A percentile compares a stretch with the other conserved stretches of the same genome.
Conservation (phyloP, 1,284 basidiomycete genomes). For the Cryptococcus jaspeensis region DNA sequence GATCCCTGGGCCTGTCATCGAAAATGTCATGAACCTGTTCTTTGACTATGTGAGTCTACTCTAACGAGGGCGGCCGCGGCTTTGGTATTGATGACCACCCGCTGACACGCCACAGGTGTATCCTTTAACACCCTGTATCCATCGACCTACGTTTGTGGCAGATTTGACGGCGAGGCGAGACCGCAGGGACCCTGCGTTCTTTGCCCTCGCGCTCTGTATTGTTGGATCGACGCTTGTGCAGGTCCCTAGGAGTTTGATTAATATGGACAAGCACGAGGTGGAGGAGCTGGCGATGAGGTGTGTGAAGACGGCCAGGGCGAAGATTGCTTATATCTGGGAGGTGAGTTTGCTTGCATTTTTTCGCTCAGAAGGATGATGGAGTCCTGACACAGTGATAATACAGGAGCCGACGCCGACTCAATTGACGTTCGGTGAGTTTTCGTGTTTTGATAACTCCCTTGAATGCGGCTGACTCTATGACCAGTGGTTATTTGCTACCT, state of each 20-base stretch:
- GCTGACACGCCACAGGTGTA: constrained; percentile 7
- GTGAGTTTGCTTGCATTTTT: constrained; percentile 11
- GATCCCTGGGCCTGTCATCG: constrained; percentile 26
- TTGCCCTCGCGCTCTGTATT: constrained; percentile 10
- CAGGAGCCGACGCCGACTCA: constrained; percentile 24
- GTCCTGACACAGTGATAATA: background rate
- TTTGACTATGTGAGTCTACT: constrained; percentile 42
- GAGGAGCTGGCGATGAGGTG: constrained; percentile 36
- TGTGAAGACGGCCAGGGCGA: constrained; percentile 31
- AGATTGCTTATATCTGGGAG: constrained; percentile 39
- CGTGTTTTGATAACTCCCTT: too few species aligned
- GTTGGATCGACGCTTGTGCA: constrained; percentile 16
- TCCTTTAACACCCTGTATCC: constrained; percentile 15
- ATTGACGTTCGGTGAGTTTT: constrained; percentile 21
- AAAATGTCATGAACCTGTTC: constrained; percentile 41
- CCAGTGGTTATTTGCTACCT: constrained; percentile 31
- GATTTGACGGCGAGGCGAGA: constrained; percentile 8
- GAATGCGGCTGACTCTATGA: background rate
- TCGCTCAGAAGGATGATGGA: background rate
- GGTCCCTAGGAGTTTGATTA: constrained; percentile 33
- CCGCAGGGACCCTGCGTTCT: constrained; percentile 12
- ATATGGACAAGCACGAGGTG: constrained; percentile 40
- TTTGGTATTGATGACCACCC: background rate
- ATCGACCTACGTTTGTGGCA: constrained; percentile 16
- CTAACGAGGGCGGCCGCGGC: background rate